Conservation (phyloP, 345 rosid species). For the Eucalyptus marginata region DNA sequence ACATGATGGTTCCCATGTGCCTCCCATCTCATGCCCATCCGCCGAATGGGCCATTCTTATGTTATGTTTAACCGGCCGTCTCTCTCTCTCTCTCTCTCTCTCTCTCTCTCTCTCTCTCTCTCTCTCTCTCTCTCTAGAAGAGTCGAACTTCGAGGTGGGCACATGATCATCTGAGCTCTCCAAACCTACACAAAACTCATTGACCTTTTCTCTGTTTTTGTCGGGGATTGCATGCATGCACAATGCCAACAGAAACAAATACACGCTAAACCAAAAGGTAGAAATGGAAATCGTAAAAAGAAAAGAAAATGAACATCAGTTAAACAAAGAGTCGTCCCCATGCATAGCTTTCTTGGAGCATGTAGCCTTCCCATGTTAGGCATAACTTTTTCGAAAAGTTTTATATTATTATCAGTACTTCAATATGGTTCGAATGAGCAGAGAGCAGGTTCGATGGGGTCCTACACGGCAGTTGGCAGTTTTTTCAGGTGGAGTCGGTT, state of each 20-base stretch:
- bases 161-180: not conserved
- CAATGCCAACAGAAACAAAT: not conserved
- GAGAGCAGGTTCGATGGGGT: not conserved
- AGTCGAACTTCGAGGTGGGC: not conserved
- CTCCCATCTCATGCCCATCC: not conserved
- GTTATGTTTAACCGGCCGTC: not conserved
- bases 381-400: not conserved
- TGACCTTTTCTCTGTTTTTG: not conserved
- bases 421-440: not conserved
- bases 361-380: constrained; percentile 2
- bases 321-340: not conserved
- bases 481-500: constrained; percentile 30
- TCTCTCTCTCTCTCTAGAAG: not conserved
- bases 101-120: not conserved
- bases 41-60: not conserved
- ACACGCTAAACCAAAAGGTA: not conserved
- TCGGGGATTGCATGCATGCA: not conserved
- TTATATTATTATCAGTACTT: not conserved
- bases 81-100: not conserved
- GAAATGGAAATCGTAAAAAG: not conserved
- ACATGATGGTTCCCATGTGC: not conserved
- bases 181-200: not conserved
- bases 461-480: constrained; percentile 14
- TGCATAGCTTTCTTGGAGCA: not conserved
- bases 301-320: not conserved